Evolutionary conservation across 768 basidiomycete genomes (phyloP), one percentile per base, ranked within the genome.

Genomic region (Podaxis sp.): DNA sequence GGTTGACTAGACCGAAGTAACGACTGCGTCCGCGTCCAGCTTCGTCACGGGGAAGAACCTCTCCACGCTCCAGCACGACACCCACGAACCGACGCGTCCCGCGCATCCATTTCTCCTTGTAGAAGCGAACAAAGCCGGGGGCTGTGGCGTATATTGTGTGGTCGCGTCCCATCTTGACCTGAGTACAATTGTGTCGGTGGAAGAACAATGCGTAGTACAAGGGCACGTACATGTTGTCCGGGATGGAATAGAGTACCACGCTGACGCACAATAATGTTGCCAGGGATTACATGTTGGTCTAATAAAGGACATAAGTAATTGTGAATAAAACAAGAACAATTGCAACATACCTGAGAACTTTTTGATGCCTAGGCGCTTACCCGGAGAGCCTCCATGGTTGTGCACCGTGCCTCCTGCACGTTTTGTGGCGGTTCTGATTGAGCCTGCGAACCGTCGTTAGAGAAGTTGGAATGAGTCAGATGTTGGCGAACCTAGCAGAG

Each of bases 241-340:
- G 96, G 88, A 72, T 96, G 95, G 77, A 97, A 96, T 56, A 89
- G 80, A 0, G 91, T 90, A 8, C 97, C 97, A 66, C 97, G 84
- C 75, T 99, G 97, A 50, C 97, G 85, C 36, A 99, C 88, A 71
- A 99, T 91, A 68, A 99, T 98, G 78, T 96, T 93, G 48, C 97
- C 97, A 8, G 97, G 93, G 26, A 92, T 84, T 26, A 98, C 95
- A 75, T 83, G 85, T 75, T 98, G 89, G 72, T 97, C 96, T 98
- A 55, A 62, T 36, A 17, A 4, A 26, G 65, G 65, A 64, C 67
- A 64, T 62, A 36, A 64, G 53, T 0, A 11, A 40, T 20, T 30
- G 41, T 38, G 52, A 54, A 46, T 24, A 41, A 56, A 17, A 17
- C 37, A 24, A 67, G 44, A 55, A 56, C 52, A 33, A 56, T 20